Base-by-base conservation (phyloP, 1,139 yeast genomes). In the Fermentozyma sake region DNA sequence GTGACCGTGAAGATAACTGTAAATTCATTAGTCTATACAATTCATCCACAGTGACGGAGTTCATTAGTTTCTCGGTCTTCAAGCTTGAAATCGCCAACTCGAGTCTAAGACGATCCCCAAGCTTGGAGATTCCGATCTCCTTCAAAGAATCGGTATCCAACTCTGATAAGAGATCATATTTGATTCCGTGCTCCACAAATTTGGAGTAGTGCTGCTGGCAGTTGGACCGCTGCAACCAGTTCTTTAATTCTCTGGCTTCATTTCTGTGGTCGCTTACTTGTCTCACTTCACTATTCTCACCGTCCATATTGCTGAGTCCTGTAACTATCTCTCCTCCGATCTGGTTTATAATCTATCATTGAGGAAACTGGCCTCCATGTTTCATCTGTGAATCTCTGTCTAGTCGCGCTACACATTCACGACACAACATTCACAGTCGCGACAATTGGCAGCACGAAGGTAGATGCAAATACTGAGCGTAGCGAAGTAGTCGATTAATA, bases 91-190 rank as follows among this genome's bases (percentile, higher is more conserved):
- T 58, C 31, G 80, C 77, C 12, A 76, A 59, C 40, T 76, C 76
- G 6, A 85, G 50, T 18, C 80, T 62, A 18, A 91, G 64, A 18
- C 96, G 61, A 50, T 91, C 97, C 1, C 97, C 97, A 7, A 91
- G 72, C 40, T 76, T 80, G 12, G 42, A 41, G n/a, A 91, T 58
- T 0, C 96, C 96, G 6, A 91, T 52, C 37, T 82, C 94, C 30
- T 69, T 71, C 31, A 91, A 65, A 1, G 87, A 73, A n/a, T 58
- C 65, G 20, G 72, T 66, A 46, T 86, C 96, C 27, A 87, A 54
- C 35, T 76, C 82, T 2, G 76, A 59, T 9, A 84, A 50, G 5
- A 85, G 57, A 26, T 76, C 83, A 23, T 68, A 55, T 0, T 78
- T 68, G 37, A 86, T 72, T 16, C 76, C 81, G 44, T 79, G 47